Evolutionary conservation across 495 filamentous ascomycete species (phyloP), one percentile per base, ranked within the genome.

Genomic region (Aspergillus diversus): DNA sequence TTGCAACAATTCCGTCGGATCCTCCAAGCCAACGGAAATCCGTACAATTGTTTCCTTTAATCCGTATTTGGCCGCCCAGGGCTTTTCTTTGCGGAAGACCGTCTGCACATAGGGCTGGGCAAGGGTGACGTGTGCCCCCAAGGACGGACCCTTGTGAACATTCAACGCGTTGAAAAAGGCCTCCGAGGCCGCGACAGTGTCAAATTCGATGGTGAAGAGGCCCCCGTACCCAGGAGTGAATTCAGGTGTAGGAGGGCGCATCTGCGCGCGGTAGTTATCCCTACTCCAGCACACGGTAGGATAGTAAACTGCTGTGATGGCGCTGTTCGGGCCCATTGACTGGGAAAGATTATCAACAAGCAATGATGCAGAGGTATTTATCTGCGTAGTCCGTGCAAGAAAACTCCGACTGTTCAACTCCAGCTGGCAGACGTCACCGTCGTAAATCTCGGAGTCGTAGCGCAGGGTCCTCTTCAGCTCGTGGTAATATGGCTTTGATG

Each of bases 21-120:
- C 21, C 52, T 62, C 60, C 7, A 62, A 17, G 5, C 60, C 52
- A 34, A 62, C 43, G 7, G 37, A 48, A 34, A 62, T 27, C 13
- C 59, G 50, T 1, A 61, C 17, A 8, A 61, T 34, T 47, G 43
- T 21, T 48, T 39, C 15, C 47, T 39, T 57, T 33, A 66, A 31
- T 16, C 67, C 60, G 35, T 63, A 16, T 35, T 42, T 5, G 5
- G 50, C 42, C 32, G 54, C 42, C 51, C 57, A 39, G 11, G 39
- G 31, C 15, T 34, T 5, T 31, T 64, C 43, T 43, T 42, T 11
- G 5, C 27, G 48, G 5, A 35, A 13, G 4, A 42, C 60, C 6
- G 50, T 35, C 5, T 34, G 5, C 0, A 50, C 35, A 35, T 62
- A 62, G 8, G 51, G 52, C 5, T 46, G 31, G 3, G 31, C 52